Base-by-base conservation (phyloP, 228 moss, liverwort and hornwort genomes). In the Sphagnum fallax region DNA sequence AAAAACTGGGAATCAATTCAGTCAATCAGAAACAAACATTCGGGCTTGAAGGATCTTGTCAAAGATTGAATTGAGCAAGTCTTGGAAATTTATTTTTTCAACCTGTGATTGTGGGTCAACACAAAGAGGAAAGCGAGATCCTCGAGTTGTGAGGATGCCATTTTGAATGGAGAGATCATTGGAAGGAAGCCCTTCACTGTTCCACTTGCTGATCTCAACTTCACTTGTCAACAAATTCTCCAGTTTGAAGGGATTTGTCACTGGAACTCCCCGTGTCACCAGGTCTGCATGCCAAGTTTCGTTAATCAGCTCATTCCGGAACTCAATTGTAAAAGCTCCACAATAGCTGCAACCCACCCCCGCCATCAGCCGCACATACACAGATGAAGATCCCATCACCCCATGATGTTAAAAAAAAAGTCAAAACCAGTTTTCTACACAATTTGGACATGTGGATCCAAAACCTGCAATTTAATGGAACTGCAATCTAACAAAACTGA, bases 121-220 rank as follows among this genome's bases (percentile, higher is more conserved):
- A 47, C 95, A 92, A 16, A 95, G 95, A 6, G 92, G 95, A 53
- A 90, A 95, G 61, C 92, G 73, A 15, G 86, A 92, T 52, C 87
- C 88, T 73, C 89, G 92, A 9, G 91, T 95, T 61, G 92, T 95
- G 4, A 95, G 89, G 66, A 95, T 88, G 59, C 92, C 95, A 75
- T 95, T 95, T 75, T 95, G 92, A 16, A 95, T 89, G 53, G 95
- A 95, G 49, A 95, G 95, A 68, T 95, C 95, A 68, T 95, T 95
- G 1, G 95, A 95, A 5, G 95, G 95, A 63, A 95, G 87, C 5
- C 95, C 95, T 87, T 95, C 88, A 75, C 90, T 89, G 63, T 92
- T 92, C 95, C 92, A 95, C 50, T 81, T 89, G 81, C 91, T 89
- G 53, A 95, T 95, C 64, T 95, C 95, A 57, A 95, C 87, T 72